phyloP scores from a whole-genome alignment of 257 asterid genomes.

The Rehmannia glutinosa region DNA sequence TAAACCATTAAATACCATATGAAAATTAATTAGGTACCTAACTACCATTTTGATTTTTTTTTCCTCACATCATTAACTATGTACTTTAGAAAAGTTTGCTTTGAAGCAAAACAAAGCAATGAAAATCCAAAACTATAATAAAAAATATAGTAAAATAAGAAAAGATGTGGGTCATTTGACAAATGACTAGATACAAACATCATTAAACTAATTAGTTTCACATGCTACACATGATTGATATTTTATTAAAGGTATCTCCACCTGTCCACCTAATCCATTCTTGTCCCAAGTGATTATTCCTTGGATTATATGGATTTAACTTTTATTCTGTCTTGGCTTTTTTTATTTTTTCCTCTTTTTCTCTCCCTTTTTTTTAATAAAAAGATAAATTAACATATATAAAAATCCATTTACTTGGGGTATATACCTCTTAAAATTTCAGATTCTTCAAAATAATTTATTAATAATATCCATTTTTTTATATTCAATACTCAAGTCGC shows the following conservation, averaged over 20 bases:
- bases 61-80: conserved; percentile 1
- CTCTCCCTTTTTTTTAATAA: too few relatives aligned
- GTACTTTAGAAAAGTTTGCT: neutral
- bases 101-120: neutral
- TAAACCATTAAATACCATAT: neutral
- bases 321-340: too few relatives aligned
- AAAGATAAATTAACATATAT: too few relatives aligned
- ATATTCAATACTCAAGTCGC: too few relatives aligned
- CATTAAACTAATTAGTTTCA: neutral
- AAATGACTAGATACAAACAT: neutral
- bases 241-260: neutral
- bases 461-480: too few relatives aligned
- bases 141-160: neutral
- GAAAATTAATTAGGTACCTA: neutral
- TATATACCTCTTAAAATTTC: too few relatives aligned
- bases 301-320: neutral
- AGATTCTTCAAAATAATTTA: too few relatives aligned
- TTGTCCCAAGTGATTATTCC: neutral
- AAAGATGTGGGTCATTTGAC: conserved; percentile 11
- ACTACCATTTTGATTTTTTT: neutral
- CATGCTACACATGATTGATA: conserved; percentile 17
- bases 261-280: conserved; percentile 1
- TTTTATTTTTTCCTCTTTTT: too few relatives aligned
- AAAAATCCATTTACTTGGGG: too few relatives aligned
- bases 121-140: neutral